Evolutionary conservation across 805 yeast species (phyloP), one percentile per base, ranked within the genome.

Genomic region (Sugiyamaella lignohabitans): DNA sequence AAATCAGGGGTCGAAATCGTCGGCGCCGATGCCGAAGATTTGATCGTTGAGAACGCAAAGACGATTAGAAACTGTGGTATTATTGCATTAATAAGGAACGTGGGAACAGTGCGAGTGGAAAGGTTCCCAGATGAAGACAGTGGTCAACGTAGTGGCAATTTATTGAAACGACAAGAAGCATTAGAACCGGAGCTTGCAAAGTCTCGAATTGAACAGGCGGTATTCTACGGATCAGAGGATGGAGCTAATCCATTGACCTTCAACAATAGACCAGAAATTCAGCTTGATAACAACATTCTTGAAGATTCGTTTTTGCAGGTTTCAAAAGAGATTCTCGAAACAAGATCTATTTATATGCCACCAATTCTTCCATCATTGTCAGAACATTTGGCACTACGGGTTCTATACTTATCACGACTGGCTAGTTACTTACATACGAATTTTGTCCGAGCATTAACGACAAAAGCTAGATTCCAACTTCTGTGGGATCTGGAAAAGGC

Each of bases 181-280:
- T 58, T 54, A 6, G 52, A 52, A n/a, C 46, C 55, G 11, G 54
- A 59, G 23, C 43, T 80, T 40, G 69, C 85, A 29, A 82, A 81
- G 59, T 76, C 87, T 0, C 89, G 82, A 55, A 76, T 91, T 19
- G 93, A 84, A 54, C 97, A 89, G 63, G 95, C 89, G 0, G 77
- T 89, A 1, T 83, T 81, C 56, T 84, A 78, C 52, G 73, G 78
- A 1, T 64, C 61, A 6, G 54, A 65, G 4, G 56, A 58, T 1
- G 58, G 62, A 17, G 29, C 30, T 5, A 76, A 70, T 48, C 80
- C 82, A 4, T 59, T 80, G 17, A 70, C 71, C 20, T 76, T 80
- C 52, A 69, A 63, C 58, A 73, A 64, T n/a, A 47, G 54, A 32
- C 57, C 60, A 2, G 74, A 70, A 11, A 64, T 77, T 2, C 71